Evolutionary conservation across 352 stramenopile species (phyloP), one percentile per base, ranked within the genome.

Genomic region (Globisporangium recalcitrans): DNA sequence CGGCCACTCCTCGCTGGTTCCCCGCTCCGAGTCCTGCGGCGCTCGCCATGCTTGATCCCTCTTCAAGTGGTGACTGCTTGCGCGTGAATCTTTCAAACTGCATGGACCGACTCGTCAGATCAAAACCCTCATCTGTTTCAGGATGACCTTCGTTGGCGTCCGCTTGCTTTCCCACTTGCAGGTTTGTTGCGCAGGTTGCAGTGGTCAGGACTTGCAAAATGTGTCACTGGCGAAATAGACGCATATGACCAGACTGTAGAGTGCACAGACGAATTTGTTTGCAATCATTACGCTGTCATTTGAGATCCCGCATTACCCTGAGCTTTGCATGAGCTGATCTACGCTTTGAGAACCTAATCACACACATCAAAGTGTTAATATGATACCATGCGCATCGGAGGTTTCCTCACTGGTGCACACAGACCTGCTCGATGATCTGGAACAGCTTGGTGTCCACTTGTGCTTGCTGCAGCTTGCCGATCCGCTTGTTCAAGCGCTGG

Each of bases 1-100:
- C 71, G 13, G 44, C 47, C 38, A 62, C 22, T 19, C 67, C 36
- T 13, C 67, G 68, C 57, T 82, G 78, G 53, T 82, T 87, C 31
- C 38, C 42, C 29, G 40, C 34, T 21, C 48, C 40, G n/a, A 31
- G 24, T 36, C 14, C 22, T 32, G 42, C 14, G 4, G 53, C 8
- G 9, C 27, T 64, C 8, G 53, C 49, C 64, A 63, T 64, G 32
- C 27, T 53, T 31, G 13, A 6, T 8, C 46, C 57, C 27, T 31
- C 4, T 32, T 46, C 42, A 52, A 27, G 7, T 5, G 42, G 38
- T 11, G 6, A 22, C 7, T 16, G 27, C 16, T 55, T 55, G 16
- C 8, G 26, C 16, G 49, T 26, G 26, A 19, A 38, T 40, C 16
- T 26, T 40, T 31, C 24, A 22, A 56, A 46, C 19, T 44, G 49